phyloP scores from a whole-genome alignment of 164 flowering plant genomes.

The Amborella trichopoda region DNA sequence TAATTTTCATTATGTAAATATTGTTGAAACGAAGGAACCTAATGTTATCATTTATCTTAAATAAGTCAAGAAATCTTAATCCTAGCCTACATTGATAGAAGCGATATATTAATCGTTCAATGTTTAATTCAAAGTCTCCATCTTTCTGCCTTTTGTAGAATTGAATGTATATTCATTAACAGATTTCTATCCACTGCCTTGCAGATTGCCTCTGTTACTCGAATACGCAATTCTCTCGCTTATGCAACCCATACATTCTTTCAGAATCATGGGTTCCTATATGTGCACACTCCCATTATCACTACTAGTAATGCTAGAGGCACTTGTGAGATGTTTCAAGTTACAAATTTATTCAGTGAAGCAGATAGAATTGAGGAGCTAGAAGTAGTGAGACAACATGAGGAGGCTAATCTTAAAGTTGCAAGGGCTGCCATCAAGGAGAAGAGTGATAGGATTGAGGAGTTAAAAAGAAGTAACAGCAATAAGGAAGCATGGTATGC shows the following conservation, averaged over 20 bases:
- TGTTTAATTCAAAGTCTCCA: too few relatives aligned
- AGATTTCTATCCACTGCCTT: too few relatives aligned
- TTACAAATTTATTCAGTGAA: slow-evolving; percentile 30
- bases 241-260: slow-evolving; percentile 63
- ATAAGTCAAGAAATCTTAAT: too few relatives aligned
- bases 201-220: slow-evolving; percentile 69
- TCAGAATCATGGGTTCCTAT: slow-evolving; percentile 54
- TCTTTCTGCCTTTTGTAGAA: too few relatives aligned
- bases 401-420: slow-evolving; percentile 31
- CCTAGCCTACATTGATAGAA: too few relatives aligned
- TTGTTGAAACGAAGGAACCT: too few relatives aligned
- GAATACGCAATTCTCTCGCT: slow-evolving; percentile 50
- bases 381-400: slow-evolving; percentile 8
- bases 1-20: too few relatives aligned
- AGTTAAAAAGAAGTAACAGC: slow-evolving; percentile 70
- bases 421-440: slow-evolving; percentile 52
- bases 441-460: slow-evolving; percentile 45
- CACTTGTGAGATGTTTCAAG: slow-evolving; percentile 38
- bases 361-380: slow-evolving; percentile 16
- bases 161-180: too few relatives aligned
- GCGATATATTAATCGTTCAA: too few relatives aligned
- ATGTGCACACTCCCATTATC: slow-evolving; percentile 65
- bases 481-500: slow-evolving; percentile 59
- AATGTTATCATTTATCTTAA: too few relatives aligned
- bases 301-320: slow-evolving; percentile 55